phyloP scores from a whole-genome alignment of 345 rosid species.

The Eucalyptus pauciflora region DNA sequence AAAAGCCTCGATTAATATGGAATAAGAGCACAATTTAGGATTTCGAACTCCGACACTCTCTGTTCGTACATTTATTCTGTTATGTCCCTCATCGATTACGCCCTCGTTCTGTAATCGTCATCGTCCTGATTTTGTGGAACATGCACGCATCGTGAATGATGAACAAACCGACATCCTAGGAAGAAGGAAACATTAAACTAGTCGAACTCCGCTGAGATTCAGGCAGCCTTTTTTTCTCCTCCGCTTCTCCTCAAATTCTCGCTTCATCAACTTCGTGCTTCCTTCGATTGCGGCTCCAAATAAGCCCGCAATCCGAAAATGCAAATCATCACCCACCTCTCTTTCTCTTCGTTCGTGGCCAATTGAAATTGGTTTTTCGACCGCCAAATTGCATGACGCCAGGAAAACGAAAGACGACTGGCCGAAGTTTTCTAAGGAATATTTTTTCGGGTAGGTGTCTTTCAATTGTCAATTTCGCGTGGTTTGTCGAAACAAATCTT shows the following conservation, averaged over 20 bases:
- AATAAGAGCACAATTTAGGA: not conserved
- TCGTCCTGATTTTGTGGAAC: not conserved
- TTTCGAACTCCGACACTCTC: not conserved
- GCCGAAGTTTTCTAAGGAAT: too few relatives aligned
- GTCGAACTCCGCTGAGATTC: not conserved
- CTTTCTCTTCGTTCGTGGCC: not conserved
- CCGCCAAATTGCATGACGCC: not conserved
- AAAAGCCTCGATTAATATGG: not conserved
- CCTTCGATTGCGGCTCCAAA: not conserved
- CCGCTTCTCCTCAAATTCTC: not conserved
- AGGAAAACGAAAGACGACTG: not conserved
- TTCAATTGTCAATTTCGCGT: not conserved
- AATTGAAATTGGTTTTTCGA: not conserved
- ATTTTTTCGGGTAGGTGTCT: too few relatives aligned
- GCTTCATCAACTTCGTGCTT: not conserved
- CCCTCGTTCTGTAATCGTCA: rapidly evolving
- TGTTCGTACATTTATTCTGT: not conserved
- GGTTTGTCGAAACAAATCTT: not conserved
- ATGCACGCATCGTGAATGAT: not conserved
- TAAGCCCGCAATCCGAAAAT: not conserved
- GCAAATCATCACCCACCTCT: not conserved
- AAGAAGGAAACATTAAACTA: not conserved
- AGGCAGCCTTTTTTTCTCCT: not conserved
- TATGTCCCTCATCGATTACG: not conserved
- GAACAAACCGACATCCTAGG: not conserved